phyloP scores from a whole-genome alignment of 2,329 filamentous ascomycete species.

The Hymenoscyphus fructigenus region DNA sequence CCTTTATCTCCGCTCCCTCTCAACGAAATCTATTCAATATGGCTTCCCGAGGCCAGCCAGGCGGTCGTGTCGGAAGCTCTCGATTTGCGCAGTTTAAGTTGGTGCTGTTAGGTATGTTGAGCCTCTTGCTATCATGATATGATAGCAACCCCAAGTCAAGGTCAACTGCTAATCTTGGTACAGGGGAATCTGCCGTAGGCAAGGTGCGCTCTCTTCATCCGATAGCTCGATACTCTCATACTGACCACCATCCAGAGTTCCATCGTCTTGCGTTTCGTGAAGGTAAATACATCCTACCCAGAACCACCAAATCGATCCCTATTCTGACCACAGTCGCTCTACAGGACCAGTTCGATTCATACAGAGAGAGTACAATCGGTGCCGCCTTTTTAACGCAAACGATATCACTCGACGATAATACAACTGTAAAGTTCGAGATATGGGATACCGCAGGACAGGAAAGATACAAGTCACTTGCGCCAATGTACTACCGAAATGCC shows the following conservation, averaged over 20 bases:
- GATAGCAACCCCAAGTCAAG: neutral
- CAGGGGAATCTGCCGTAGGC: conserved; percentile 97
- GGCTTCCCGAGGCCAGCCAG: conserved; percentile 75
- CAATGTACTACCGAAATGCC: conserved; percentile 99
- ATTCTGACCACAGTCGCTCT: conserved; percentile 9
- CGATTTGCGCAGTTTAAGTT: conserved; percentile 99
- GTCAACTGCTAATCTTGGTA: conserved; percentile 32
- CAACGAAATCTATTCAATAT: conserved; percentile 51
- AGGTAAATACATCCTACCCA: conserved; percentile 55
- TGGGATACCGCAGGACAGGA: conserved; percentile 99
- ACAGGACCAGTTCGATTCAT: conserved; percentile 96
- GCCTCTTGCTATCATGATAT: conserved; percentile 10
- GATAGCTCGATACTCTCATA: conserved; percentile 8
- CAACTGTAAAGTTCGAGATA: conserved; percentile 99
- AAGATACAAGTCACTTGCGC: conserved; percentile 96
- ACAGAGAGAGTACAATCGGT: conserved; percentile 45
- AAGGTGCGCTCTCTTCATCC: conserved; percentile 63
- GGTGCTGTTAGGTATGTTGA: conserved; percentile 80
- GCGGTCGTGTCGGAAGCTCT: conserved; percentile 65
- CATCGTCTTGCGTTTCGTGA: conserved; percentile 95
- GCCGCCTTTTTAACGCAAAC: conserved; percentile 99
- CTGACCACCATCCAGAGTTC: conserved; percentile 67
- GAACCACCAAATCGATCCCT: too few relatives aligned
- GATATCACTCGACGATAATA: conserved; percentile 95
- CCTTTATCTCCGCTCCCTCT: conserved; percentile 9